These are phyloP conservation scores for Thozetella sp. DNA, from an alignment of 495 filamentous ascomycete species.

Conservation along the genomic window DNA sequence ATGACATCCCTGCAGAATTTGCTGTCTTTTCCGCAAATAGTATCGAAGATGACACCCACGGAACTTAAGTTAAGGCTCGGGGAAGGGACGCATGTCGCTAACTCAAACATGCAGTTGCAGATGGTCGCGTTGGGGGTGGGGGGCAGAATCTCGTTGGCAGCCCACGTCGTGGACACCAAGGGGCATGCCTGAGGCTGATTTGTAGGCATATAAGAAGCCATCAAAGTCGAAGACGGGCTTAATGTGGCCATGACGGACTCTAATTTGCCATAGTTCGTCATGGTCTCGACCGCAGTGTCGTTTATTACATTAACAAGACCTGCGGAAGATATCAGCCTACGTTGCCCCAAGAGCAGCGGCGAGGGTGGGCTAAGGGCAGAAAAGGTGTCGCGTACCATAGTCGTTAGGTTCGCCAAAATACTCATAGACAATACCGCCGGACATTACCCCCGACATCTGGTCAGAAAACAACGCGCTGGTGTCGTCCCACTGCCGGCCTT, in stretches of 20 bases:
- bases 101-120: conserved; percentile 80
- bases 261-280: conserved; percentile 45
- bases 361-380: too few species aligned
- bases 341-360: too few species aligned
- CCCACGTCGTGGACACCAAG: conserved; percentile 62
- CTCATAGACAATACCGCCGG: conserved; percentile 96
- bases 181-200: conserved; percentile 80
- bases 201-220: conserved; percentile 71
- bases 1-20: conserved; percentile 68
- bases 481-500: conserved; percentile 81
- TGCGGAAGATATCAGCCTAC: too few species aligned
- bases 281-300: conserved; percentile 58
- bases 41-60: conserved; percentile 68
- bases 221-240: conserved; percentile 65
- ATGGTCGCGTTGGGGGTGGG: conserved; percentile 74
- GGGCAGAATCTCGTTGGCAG: conserved; percentile 68
- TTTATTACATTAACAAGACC: conserved; percentile 73
- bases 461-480: conserved; percentile 79
- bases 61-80: conserved; percentile 52
- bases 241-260: conserved; percentile 63
- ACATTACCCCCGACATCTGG: conserved; percentile 84
- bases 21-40: conserved; percentile 64
- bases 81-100: conserved; percentile 67
- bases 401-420: conserved; percentile 91
- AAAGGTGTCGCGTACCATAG: too few species aligned